Evolutionary conservation across 768 basidiomycete species (phyloP).

Genomic region (Collybia mongolica): DNA sequence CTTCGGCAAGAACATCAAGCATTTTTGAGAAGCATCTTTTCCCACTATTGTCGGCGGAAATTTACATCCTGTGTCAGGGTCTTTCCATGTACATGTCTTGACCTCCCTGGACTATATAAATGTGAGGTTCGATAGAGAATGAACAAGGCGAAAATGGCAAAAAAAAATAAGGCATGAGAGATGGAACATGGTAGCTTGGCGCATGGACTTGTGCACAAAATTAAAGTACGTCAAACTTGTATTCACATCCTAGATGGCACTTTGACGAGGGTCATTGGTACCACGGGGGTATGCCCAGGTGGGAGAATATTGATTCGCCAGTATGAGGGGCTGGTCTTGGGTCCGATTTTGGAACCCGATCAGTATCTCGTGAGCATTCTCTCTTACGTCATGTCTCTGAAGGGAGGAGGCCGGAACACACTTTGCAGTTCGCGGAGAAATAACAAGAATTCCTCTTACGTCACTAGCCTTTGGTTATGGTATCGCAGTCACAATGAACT

Average conservation of each 20-base stretch:
- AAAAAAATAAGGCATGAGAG: conserved; percentile 10
- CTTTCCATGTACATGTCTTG: conserved; percentile 13
- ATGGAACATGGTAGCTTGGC: conserved; percentile 13
- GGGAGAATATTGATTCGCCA: conserved; percentile 4
- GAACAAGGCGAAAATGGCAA: conserved; percentile 12
- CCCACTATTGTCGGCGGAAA: conserved; percentile 10
- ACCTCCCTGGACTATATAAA: conserved; percentile 12
- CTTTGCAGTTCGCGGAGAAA: no score
- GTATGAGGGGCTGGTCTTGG: background rate
- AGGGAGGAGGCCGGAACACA: no score
- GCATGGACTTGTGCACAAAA: conserved; percentile 7
- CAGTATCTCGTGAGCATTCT: background rate
- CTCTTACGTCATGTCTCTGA: no score
- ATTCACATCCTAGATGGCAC: background rate
- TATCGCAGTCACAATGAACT: no score
- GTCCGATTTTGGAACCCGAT: background rate
- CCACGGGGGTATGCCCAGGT: conserved; percentile 16
- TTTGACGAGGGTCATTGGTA: conserved; percentile 9
- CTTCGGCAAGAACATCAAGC: background rate
- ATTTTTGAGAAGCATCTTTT: conserved; percentile 5
- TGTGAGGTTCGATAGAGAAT: conserved; percentile 15
- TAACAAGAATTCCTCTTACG: no score
- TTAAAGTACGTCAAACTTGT: background rate
- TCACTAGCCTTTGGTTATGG: no score
- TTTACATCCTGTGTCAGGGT: conserved; percentile 3